Evolutionary conservation across 345 rosid species (phyloP).

Genomic region (Gynandropsis gynandra): DNA sequence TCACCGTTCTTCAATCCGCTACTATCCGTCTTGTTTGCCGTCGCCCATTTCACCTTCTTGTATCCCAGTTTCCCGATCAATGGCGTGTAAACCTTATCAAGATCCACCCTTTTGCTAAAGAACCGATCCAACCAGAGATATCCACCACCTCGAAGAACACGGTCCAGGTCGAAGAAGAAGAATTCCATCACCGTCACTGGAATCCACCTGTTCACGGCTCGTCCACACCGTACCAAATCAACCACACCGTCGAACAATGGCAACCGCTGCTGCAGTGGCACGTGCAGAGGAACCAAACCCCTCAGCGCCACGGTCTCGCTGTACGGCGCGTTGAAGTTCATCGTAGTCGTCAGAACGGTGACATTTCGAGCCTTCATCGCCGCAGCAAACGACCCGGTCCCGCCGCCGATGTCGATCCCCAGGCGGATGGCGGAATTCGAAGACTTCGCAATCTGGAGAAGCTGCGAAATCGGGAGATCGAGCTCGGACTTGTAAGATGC

Average conservation of each 20-base stretch:
- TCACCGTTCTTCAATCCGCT: conserved; percentile 65
- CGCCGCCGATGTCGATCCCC: conserved; percentile 88
- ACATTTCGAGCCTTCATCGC: conserved; percentile 65
- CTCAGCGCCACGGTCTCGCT: conserved; percentile 84
- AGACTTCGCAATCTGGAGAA: conserved; percentile 55
- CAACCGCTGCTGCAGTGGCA: conserved; percentile 85
- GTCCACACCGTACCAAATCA: conserved; percentile 88
- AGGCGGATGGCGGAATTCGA: conserved; percentile 55
- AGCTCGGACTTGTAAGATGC: conserved; percentile 53
- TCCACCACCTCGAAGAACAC: conserved; percentile 83
- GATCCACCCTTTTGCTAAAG: conserved; percentile 60
- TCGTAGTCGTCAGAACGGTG: conserved; percentile 73
- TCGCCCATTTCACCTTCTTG: conserved; percentile 97
- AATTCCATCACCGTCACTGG: conserved; percentile 80
- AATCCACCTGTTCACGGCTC: conserved; percentile 93
- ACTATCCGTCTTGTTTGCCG: conserved; percentile 58
- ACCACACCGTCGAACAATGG: conserved; percentile 85
- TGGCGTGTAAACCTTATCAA: conserved; percentile 65
- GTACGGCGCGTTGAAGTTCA: conserved; percentile 85
- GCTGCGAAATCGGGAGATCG: conserved; percentile 84
- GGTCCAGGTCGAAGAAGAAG: conserved; percentile 70
- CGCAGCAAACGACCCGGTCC: conserved; percentile 82
- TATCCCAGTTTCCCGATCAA: conserved; percentile 81
- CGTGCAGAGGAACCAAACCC: conserved; percentile 82
- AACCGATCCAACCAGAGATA: conserved; percentile 89